These are phyloP conservation scores for Microdochium nivale DNA, from an alignment of 2,329 filamentous ascomycete genomes.

Conservation along the genomic window DNA sequence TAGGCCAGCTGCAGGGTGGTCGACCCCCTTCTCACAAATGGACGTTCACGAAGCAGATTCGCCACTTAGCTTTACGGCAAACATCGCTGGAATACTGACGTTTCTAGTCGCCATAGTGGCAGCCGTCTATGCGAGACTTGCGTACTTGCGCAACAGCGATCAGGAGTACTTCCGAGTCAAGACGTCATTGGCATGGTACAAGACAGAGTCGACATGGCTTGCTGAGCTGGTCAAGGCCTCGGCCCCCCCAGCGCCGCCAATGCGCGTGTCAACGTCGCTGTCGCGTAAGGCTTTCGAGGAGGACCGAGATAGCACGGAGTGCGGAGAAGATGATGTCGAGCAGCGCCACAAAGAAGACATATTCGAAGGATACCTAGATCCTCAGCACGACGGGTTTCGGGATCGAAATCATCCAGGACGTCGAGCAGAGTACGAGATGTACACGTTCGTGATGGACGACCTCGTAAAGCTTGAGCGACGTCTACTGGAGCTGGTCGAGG, in stretches of 20 bases:
- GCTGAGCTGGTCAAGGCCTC: conserved; percentile 27
- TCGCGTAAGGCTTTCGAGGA: background rate
- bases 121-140: conserved; percentile 32
- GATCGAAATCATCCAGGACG: background rate
- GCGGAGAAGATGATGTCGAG: conserved; percentile 16
- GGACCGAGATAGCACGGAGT: conserved; percentile 12
- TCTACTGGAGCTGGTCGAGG: conserved; percentile 33
- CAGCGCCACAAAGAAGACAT: background rate
- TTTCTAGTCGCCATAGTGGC: conserved; percentile 36
- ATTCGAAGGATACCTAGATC: background rate
- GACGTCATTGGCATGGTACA: conserved; percentile 36
- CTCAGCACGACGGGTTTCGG: background rate
- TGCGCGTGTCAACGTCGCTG: background rate
- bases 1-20: too few relatives aligned
- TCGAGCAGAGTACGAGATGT: conserved; percentile 29
- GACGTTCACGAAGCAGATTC: conserved; percentile 25
- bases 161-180: conserved; percentile 39
- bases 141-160: conserved; percentile 35
- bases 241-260: conserved; percentile 9
- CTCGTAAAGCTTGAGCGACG: conserved; percentile 32
- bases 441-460: conserved; percentile 37
- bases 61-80: conserved; percentile 34
- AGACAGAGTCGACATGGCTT: conserved; percentile 38
- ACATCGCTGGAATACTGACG: conserved; percentile 35
- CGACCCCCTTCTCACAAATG: too few relatives aligned